Evolutionary conservation across 768 basidiomycete species (phyloP).

Genomic region (Coprinopsis marcescibilis): DNA sequence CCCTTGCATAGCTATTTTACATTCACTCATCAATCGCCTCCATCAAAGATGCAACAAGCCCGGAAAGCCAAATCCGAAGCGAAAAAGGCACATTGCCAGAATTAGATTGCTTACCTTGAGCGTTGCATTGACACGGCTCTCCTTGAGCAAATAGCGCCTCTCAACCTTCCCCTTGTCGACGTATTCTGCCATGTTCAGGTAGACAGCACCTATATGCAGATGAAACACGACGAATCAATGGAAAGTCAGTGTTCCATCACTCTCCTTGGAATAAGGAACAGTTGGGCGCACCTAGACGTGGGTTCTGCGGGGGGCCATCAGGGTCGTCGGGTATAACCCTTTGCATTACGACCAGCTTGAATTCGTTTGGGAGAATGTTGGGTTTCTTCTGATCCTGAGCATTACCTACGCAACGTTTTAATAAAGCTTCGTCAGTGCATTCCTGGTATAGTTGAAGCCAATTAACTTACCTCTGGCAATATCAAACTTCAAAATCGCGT

Average conservation of each 20-base stretch:
- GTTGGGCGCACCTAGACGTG: conserved; percentile 42
- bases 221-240: background rate
- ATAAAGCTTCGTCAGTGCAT: too few species aligned
- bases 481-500: conserved; percentile 29
- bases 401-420: too few species aligned
- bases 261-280: background rate
- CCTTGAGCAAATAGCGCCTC: conserved; percentile 59
- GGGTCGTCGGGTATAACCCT: conserved; percentile 54
- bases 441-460: too few species aligned
- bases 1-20: too few species aligned
- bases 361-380: conserved; percentile 49
- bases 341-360: conserved; percentile 64
- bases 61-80: too few species aligned
- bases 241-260: background rate
- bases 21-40: too few species aligned
- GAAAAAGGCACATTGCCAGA: too few species aligned
- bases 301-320: conserved; percentile 45
- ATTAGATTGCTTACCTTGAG: conserved; percentile 54
- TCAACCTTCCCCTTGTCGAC: conserved; percentile 54
- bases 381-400: conserved; percentile 2
- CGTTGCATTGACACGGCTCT: conserved; percentile 77
- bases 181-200: conserved; percentile 73
- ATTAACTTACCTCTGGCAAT: conserved; percentile 1
- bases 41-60: background rate
- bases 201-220: conserved; percentile 29